These are phyloP conservation scores for Tylopilus subfusipes DNA, from an alignment of 768 basidiomycete species.

Conservation along the genomic window DNA sequence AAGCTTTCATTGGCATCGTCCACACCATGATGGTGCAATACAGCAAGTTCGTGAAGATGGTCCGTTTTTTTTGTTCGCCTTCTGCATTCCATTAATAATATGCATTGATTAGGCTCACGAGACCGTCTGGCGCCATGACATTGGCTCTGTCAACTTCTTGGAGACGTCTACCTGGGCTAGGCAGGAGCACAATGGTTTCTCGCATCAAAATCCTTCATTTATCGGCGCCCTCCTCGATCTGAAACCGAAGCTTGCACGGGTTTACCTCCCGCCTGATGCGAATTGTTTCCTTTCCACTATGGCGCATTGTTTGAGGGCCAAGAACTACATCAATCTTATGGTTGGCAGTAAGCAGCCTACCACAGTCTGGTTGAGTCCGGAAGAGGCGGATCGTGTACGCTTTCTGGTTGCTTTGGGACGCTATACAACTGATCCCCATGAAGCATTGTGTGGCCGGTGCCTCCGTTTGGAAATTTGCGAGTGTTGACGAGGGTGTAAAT, in stretches of 20 bases:
- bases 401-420: not conserved
- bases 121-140: slow-evolving; percentile 67
- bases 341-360: slow-evolving; percentile 86
- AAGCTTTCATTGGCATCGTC: slow-evolving; percentile 87
- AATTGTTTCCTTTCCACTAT: slow-evolving; percentile 84
- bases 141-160: slow-evolving; percentile 78
- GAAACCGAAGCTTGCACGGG: slow-evolving; percentile 65
- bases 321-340: slow-evolving; percentile 85
- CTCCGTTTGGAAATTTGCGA: slow-evolving; percentile 82
- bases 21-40: slow-evolving; percentile 91
- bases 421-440: not conserved
- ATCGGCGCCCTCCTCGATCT: slow-evolving; percentile 83
- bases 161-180: slow-evolving; percentile 86
- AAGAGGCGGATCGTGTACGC: slow-evolving; percentile 66
- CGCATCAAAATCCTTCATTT: slow-evolving; percentile 83
- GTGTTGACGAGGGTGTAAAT: slow-evolving; percentile 63
- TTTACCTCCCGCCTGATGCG: slow-evolving; percentile 88
- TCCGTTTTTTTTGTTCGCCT: slow-evolving; percentile 20
- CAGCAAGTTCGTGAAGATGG: slow-evolving; percentile 86
- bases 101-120: slow-evolving; percentile 41
- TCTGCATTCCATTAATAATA: not conserved
- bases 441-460: slow-evolving; percentile 86
- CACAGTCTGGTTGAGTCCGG: slow-evolving; percentile 71
- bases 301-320: slow-evolving; percentile 77
- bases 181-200: slow-evolving; percentile 88